phyloP scores from a whole-genome alignment of 2,329 filamentous ascomycete genomes.

The Didymosphaeria variabile region DNA sequence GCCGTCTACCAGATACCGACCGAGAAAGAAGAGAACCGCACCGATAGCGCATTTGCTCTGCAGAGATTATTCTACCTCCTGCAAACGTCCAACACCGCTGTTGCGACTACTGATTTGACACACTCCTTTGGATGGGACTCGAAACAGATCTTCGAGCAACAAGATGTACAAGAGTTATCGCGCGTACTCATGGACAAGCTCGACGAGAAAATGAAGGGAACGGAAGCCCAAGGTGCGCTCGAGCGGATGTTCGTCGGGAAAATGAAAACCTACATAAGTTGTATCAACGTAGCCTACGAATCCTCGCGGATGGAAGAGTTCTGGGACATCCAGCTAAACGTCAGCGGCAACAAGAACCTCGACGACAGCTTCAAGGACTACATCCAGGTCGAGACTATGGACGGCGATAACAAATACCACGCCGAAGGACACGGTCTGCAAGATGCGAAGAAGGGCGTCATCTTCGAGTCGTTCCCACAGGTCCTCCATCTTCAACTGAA shows the following conservation, averaged over 20 bases:
- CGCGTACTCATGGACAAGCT: constrained; percentile 97
- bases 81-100: constrained; percentile 83
- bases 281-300: constrained; percentile 98
- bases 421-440: constrained; percentile 91
- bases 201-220: constrained; percentile 98
- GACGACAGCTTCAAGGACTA: constrained; percentile 97
- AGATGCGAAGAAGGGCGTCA: constrained; percentile 96
- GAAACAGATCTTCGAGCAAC: constrained; percentile 96
- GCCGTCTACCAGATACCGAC: constrained; percentile 98
- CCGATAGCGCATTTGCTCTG: constrained; percentile 91
- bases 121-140: constrained; percentile 99
- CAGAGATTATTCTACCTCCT: constrained; percentile 95
- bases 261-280: constrained; percentile 98
- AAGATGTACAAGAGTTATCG: constrained; percentile 96
- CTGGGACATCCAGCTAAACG: constrained; percentile 98
- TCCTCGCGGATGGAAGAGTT: constrained; percentile 96
- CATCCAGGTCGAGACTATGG: constrained; percentile 93
- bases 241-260: constrained; percentile 95
- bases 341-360: constrained; percentile 90
- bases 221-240: constrained; percentile 86
- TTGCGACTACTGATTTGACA: constrained; percentile 91
- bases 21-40: constrained; percentile 78
- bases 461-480: constrained; percentile 94
- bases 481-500: constrained; percentile 95
- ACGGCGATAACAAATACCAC: constrained; percentile 98